Evolutionary conservation across 2,329 filamentous ascomycete genomes (phyloP).

Genomic region (Pseudopyrenochaeta lycopersici): DNA sequence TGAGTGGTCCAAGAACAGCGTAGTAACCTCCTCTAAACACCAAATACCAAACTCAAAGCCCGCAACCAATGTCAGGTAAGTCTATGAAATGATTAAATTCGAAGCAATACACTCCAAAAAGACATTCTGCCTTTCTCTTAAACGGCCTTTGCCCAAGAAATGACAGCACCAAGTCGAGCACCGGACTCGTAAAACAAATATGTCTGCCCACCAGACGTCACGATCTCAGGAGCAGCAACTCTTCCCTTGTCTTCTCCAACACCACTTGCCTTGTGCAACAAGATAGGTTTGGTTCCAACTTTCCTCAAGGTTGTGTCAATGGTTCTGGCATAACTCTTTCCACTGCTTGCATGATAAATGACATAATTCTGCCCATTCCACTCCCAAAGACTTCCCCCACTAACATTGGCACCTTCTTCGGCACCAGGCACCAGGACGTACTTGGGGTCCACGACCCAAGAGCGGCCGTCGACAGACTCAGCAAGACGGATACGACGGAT

Average conservation of each 20-base stretch:
- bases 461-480: not conserved
- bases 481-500: not conserved
- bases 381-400: not conserved
- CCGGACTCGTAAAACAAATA: not conserved
- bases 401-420: not conserved
- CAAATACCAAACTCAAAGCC: no score
- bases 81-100: no score
- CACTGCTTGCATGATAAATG: not conserved
- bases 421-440: not conserved
- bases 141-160: not conserved
- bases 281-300: not conserved
- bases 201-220: not conserved
- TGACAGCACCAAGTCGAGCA: not conserved
- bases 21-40: no score
- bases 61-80: no score
- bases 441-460: not conserved
- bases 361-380: not conserved
- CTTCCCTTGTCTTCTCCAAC: not conserved
- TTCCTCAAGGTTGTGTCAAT: not conserved
- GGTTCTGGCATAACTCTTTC: not conserved
- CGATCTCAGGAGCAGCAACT: not conserved
- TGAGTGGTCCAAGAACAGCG: no score
- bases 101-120: no score
- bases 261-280: not conserved
- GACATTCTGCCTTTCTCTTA: no score